phyloP scores from a whole-genome alignment of 2,329 filamentous ascomycete genomes.

The Arthrobotrys megalospora region DNA sequence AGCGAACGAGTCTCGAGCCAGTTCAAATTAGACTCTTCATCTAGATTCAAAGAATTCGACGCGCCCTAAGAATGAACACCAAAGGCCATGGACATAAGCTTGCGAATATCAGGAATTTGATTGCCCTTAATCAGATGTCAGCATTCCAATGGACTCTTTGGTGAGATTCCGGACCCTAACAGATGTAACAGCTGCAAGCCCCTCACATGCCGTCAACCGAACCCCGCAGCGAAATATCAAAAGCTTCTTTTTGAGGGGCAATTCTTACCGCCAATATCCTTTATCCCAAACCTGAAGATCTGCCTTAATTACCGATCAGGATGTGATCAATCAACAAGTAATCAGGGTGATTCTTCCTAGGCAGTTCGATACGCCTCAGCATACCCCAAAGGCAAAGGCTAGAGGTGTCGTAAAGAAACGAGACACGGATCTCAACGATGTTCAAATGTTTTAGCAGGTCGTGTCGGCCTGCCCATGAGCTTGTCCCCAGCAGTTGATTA shows the following conservation, averaged over 20 bases:
- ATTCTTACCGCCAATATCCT: slow-evolving; percentile 21
- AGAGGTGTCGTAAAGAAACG: not conserved
- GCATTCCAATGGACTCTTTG: slow-evolving; percentile 4
- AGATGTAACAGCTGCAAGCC: not conserved
- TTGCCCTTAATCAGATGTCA: slow-evolving; percentile 6
- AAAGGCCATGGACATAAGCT: not conserved
- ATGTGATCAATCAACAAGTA: not conserved
- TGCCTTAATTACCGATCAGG: slow-evolving; percentile 8
- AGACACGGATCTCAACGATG: not conserved
- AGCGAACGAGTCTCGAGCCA: slow-evolving; percentile 19
- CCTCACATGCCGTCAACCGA: slow-evolving; percentile 5
- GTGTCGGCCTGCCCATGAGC: slow-evolving; percentile 3
- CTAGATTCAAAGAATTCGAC: not conserved
- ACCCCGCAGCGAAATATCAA: not conserved
- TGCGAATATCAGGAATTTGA: not conserved
- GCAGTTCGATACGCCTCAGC: slow-evolving; percentile 27
- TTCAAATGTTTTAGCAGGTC: slow-evolving; percentile 4
- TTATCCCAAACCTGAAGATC: slow-evolving; percentile 36
- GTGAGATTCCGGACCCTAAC: not conserved
- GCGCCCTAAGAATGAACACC: not conserved
- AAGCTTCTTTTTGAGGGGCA: slow-evolving; percentile 28
- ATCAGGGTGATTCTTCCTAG: not conserved
- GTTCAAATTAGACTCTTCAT: not conserved
- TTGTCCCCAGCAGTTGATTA: not conserved
- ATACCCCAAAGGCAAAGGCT: not conserved